A percentile compares a stretch with the other conserved stretches of the same genome.
Conservation (phyloP, 441 rosid genomes). For the Dalechampia spathulata region DNA sequence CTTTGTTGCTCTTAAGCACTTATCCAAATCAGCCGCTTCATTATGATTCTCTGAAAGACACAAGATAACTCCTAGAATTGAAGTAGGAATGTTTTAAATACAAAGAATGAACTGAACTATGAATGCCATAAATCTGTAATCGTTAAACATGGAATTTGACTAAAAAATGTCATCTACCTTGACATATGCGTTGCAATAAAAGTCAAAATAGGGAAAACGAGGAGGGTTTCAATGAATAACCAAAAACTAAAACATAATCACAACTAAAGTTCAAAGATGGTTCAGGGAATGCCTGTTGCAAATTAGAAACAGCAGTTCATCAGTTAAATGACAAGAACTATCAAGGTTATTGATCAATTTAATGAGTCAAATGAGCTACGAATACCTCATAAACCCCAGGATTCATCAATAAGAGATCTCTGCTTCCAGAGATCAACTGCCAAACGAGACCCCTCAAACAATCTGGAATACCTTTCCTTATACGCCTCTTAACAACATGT, state of each 20-base stretch:
- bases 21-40: background rate
- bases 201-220: too few species aligned
- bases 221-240: background rate
- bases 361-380: conserved; percentile 6
- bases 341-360: background rate
- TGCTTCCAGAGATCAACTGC: conserved; percentile 95
- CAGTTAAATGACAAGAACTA: conserved; percentile 6
- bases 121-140: too few species aligned
- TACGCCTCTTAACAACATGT: conserved; percentile 81
- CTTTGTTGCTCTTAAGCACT: background rate
- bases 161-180: too few species aligned
- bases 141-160: too few species aligned
- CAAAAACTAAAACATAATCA: background rate
- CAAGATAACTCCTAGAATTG: background rate
- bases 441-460: conserved; percentile 98
- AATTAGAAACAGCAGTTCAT: background rate
- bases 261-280: background rate
- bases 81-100: too few species aligned
- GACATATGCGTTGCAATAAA: too few species aligned
- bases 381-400: conserved; percentile 90
- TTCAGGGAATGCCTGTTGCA: conserved; percentile 6
- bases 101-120: too few species aligned
- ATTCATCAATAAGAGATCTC: conserved; percentile 90
- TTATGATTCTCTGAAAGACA: background rate
- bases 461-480: conserved; percentile 92